Base-by-base conservation (phyloP, 2,329 filamentous ascomycete genomes). In the Nothopassalora personata region DNA sequence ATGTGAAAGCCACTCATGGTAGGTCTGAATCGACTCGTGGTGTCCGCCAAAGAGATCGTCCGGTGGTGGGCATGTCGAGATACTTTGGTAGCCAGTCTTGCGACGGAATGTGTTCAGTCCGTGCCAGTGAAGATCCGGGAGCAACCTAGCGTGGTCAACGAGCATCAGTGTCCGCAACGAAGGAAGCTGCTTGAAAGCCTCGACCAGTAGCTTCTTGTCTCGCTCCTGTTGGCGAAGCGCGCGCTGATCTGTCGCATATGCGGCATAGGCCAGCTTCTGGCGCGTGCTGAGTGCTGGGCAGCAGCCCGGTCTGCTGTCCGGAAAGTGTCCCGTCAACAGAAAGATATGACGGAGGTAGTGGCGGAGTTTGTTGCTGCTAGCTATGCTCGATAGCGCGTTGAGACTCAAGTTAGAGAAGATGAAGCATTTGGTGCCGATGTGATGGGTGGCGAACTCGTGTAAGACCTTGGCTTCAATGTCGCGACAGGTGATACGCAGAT, bases 361-460 rank as follows among this genome's bases (percentile, higher is more conserved):
- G 31, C 61, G 45, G 15, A 71, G 58, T 45, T 64, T 67, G 9
- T 58, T 51, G 59, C 61, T 63, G 6, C 60, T 56, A 15, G 69
- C 60, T 53, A 71, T 71, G 43, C 58, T 59, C 18, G 61, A 48
- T 8, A 71, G 61, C 9, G 65, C 60, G 23, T 63, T 62, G 30
- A 71, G 59, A 50, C 66, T 68, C 18, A 64, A 61, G n/a, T 62
- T 64, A 18, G 59, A 64, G 61, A 69, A 57, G 48, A 68, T 61
- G 60, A 70, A 66, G 60, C 58, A 56, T 48, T 69, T 70, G 7
- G 47, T 43, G 10, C 50, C 34, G 52, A 52, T 30, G 61, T 66
- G 66, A 43, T 70, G 67, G 9, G 59, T 68, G 10, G 66, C 67
- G 53, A 70, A 71, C 13, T 68, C 65, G 54, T 68, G 66, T 48